These are phyloP conservation scores for Oryza australiensis DNA, from an alignment of 176 grass and related monocot genomes.

Conservation along the genomic window DNA sequence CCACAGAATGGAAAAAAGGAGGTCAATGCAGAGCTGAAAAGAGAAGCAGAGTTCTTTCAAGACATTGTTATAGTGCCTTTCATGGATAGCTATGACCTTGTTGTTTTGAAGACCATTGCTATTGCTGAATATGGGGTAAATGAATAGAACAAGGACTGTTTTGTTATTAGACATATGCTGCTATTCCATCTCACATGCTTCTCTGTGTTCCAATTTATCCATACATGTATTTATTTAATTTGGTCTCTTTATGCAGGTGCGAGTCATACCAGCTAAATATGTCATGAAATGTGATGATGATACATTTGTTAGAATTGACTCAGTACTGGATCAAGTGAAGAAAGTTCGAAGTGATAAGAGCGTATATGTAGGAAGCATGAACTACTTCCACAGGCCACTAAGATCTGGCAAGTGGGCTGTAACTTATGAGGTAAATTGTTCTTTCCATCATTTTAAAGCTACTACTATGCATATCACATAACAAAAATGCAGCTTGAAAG, in stretches of 20 bases:
- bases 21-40: conserved; percentile 72
- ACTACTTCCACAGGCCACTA: conserved; percentile 88
- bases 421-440: conserved; percentile 82
- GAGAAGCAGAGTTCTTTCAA: conserved; percentile 87
- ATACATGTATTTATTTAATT: conserved; percentile 3
- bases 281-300: conserved; percentile 99
- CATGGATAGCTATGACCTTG: conserved; percentile 95
- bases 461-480: not conserved
- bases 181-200: not conserved
- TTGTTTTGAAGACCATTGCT: conserved; percentile 94
- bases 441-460: conserved; percentile 12
- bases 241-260: conserved; percentile 55
- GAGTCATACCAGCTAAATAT: conserved; percentile 76
- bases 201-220: not conserved
- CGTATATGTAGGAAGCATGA: conserved; percentile 88
- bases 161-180: not conserved
- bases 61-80: conserved; percentile 96
- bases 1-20: conserved; percentile 84
- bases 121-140: conserved; percentile 94
- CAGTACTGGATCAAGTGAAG: conserved; percentile 69
- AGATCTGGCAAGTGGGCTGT: conserved; percentile 96
- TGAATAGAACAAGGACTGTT: conserved; percentile 19
- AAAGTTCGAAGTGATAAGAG: conserved; percentile 70
- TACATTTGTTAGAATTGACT: conserved; percentile 85
- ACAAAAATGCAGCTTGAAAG: not conserved